Conservation (phyloP, 768 basidiomycete genomes). For the Kockovaella imperatae region DNA sequence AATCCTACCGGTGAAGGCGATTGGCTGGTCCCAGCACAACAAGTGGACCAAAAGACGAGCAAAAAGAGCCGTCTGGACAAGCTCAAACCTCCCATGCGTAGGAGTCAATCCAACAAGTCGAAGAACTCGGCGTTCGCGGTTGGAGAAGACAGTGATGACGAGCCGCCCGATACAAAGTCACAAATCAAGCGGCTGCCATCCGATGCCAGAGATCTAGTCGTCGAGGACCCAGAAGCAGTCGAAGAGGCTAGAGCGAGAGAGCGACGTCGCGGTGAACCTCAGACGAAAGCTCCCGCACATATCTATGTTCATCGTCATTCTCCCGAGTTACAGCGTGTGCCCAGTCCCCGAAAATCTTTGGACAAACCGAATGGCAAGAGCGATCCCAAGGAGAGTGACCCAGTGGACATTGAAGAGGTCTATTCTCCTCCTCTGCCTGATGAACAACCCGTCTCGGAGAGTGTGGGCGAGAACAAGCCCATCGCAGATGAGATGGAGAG, state of each 20-base stretch:
- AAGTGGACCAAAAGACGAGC: background rate
- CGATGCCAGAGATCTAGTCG: constrained; percentile 81
- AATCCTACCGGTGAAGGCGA: background rate
- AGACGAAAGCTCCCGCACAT: constrained; percentile 34
- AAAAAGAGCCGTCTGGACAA: constrained; percentile 12
- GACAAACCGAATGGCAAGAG: no score
- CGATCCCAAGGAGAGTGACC: background rate
- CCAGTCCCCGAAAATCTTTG: no score
- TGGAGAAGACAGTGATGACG: constrained; percentile 26
- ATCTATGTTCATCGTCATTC: constrained; percentile 20
- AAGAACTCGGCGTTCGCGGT: constrained; percentile 35
- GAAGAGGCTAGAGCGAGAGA: constrained; percentile 52
- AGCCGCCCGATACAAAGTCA: constrained; percentile 16
- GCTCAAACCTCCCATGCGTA: no score
- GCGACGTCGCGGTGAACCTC: constrained; percentile 58
- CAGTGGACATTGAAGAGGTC: constrained; percentile 5
- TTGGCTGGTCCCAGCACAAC: background rate
- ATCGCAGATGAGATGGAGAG: constrained; percentile 4
- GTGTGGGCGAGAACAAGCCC: background rate
- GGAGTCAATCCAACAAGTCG: constrained; percentile 5
- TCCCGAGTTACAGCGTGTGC: no score
- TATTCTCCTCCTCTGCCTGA: no score
- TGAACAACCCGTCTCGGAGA: no score
- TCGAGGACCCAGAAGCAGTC: constrained; percentile 58
- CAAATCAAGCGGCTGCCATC: constrained; percentile 35